These are phyloP conservation scores for Polysphondylium violaceum DNA, from an alignment of 78 protist species.

Conservation along the genomic window DNA sequence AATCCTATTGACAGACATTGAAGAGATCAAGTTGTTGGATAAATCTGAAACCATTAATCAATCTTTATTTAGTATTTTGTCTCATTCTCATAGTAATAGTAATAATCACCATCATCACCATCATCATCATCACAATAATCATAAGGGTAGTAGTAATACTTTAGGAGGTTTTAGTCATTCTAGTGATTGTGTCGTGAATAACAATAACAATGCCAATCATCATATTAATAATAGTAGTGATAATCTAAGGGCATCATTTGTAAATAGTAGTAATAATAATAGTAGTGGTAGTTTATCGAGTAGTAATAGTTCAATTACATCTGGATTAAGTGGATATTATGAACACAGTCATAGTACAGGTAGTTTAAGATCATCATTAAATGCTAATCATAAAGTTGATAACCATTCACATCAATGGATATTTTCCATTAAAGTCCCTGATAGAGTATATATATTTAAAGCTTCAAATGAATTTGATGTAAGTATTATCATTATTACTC, in stretches of 20 bases:
- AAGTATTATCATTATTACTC: background rate
- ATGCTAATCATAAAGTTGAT: background rate
- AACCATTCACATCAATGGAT: conserved; percentile 20
- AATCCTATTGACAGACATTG: conserved; percentile 14
- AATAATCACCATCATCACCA: background rate
- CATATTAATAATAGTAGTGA: too few relatives aligned
- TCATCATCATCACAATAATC: background rate
- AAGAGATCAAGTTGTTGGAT: conserved; percentile 13
- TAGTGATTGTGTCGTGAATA: too few relatives aligned
- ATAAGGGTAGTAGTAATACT: background rate
- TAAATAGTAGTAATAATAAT: conserved; percentile 24
- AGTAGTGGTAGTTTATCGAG: conserved; percentile 10
- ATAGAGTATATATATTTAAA: conserved; percentile 32
- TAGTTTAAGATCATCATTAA: background rate
- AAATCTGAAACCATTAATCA: background rate
- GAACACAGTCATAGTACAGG: background rate
- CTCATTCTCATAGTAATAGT: background rate
- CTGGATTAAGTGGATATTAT: background rate
- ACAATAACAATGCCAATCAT: too few relatives aligned
- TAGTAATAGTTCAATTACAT: background rate
- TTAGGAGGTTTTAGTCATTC: background rate
- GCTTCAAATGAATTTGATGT: conserved; percentile 12
- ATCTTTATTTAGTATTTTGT: background rate
- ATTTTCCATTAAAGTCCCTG: conserved; percentile 20
- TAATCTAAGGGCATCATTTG: conserved; percentile 9